phyloP scores from a whole-genome alignment of 2,329 filamentous ascomycete genomes.

The Didymella pomorum region DNA sequence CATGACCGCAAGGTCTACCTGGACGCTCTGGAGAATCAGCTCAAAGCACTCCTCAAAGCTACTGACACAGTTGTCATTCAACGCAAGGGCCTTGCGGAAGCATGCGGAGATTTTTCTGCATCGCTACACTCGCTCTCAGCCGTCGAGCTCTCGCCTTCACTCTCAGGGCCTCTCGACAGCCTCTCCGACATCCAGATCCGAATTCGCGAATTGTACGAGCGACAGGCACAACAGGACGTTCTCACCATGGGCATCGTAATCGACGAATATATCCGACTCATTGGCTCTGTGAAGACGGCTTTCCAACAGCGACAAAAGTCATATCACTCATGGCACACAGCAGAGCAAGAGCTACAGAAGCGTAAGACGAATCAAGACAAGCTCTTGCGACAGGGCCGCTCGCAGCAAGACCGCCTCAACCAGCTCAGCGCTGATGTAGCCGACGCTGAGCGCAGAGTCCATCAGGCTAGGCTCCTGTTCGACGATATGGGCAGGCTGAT shows the following conservation, averaged over 20 bases:
- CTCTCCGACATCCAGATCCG: slow-evolving; percentile 93
- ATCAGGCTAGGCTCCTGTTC: slow-evolving; percentile 88
- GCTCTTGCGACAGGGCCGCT: slow-evolving; percentile 90
- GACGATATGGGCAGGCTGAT: slow-evolving; percentile 97
- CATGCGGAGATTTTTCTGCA: slow-evolving; percentile 89
- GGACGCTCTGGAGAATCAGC: slow-evolving; percentile 89
- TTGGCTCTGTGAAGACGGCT: slow-evolving; percentile 92
- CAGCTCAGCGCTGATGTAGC: slow-evolving; percentile 91
- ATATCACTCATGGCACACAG: slow-evolving; percentile 91
- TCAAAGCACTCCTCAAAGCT: slow-evolving; percentile 88
- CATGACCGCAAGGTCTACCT: slow-evolving; percentile 95
- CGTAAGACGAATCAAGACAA: slow-evolving; percentile 91
- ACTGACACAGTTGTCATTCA: slow-evolving; percentile 93
- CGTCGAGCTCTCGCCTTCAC: slow-evolving; percentile 87
- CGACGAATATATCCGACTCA: slow-evolving; percentile 96
- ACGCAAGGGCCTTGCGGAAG: slow-evolving; percentile 91
- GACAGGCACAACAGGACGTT: slow-evolving; percentile 96
- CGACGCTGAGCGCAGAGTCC: slow-evolving; percentile 93
- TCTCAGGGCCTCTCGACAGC: slow-evolving; percentile 88
- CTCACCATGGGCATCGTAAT: slow-evolving; percentile 96
- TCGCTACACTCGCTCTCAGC: slow-evolving; percentile 92
- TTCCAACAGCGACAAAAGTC: slow-evolving; percentile 94
- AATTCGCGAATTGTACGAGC: slow-evolving; percentile 93
- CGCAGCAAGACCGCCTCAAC: slow-evolving; percentile 92
- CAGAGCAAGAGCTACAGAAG: slow-evolving; percentile 90